Percentiles rank a stretch among this genome's conserved stretches.
Conservation (phyloP, 768 basidiomycete genomes). For the Phanerodontia chrysosporium region DNA sequence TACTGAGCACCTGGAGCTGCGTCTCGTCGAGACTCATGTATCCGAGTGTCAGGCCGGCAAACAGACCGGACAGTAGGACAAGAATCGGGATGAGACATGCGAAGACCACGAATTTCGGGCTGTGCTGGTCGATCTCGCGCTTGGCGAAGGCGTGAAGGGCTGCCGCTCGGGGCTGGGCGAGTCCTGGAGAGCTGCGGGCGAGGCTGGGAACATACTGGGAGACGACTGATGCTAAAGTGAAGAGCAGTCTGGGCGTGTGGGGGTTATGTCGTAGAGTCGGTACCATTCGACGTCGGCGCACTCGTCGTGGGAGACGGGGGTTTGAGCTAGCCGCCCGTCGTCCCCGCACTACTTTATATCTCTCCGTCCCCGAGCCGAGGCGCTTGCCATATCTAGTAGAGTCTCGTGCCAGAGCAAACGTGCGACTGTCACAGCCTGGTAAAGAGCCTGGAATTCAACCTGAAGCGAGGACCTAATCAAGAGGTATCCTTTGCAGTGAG, state of each 20-base stretch:
- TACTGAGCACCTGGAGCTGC: conserved; percentile 81
- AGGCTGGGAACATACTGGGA: conserved; percentile 23
- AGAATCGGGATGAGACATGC: conserved; percentile 75
- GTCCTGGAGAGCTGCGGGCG: conserved; percentile 4
- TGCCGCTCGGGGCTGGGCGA: neutral
- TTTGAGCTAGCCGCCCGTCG: neutral
- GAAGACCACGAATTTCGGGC: conserved; percentile 35
- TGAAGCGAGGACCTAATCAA: too few relatives aligned
- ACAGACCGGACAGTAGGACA: conserved; percentile 77
- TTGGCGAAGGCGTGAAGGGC: conserved; percentile 21
- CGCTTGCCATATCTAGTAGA: neutral
- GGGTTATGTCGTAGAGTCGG: conserved; percentile 18
- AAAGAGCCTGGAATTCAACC: too few relatives aligned
- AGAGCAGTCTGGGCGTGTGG: conserved; percentile 22
- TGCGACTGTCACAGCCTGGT: neutral
- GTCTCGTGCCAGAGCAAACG: neutral
- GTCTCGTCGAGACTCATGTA: conserved; percentile 94
- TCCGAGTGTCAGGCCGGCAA: conserved; percentile 89
- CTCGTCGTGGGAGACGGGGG: conserved; percentile 12
- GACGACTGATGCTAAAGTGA: conserved; percentile 21
- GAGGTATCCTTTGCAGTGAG: too few relatives aligned
- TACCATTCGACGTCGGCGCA: conserved; percentile 25
- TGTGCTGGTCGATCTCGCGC: conserved; percentile 23
- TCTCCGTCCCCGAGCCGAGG: neutral
- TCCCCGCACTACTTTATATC: conserved; percentile 1